Evolutionary conservation across 2,329 filamentous ascomycete genomes (phyloP).

Genomic region (Epichloe festucae): DNA sequence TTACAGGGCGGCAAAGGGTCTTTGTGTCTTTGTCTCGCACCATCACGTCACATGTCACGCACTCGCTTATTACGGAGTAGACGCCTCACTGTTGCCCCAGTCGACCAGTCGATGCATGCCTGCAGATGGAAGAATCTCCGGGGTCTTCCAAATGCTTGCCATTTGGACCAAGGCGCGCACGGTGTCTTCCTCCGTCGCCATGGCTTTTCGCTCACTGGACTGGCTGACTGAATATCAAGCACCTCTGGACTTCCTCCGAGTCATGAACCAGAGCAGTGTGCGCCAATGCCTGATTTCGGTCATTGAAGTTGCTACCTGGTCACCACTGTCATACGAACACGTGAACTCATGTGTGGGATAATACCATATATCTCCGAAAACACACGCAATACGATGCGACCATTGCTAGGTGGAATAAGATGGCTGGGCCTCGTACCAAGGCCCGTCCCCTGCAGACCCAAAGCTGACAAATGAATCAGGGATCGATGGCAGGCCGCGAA

Average conservation of each 20-base stretch:
- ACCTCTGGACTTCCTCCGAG: not conserved
- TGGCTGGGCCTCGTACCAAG: not conserved
- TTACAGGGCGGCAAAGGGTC: not conserved
- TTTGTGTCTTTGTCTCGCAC: constrained; percentile 3
- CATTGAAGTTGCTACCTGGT: not conserved
- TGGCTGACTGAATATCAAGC: not conserved
- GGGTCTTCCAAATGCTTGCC: not conserved
- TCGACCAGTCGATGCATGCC: not conserved
- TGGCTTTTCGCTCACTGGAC: not conserved
- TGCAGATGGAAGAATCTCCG: not conserved
- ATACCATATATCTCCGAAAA: not conserved
- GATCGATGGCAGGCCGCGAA: not conserved
- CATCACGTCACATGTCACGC: constrained; percentile 5
- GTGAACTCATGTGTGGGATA: not conserved
- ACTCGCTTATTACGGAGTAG: not conserved
- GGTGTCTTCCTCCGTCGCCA: not conserved
- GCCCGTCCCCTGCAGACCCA: not conserved
- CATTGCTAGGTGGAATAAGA: not conserved
- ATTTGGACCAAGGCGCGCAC: not conserved
- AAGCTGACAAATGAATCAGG: not conserved
- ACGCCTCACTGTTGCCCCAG: not conserved
- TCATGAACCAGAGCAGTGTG: not conserved
- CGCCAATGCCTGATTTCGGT: constrained; percentile 2
- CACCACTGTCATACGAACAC: not conserved
- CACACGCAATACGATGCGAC: not conserved